Conservation (phyloP, 139 green algal species). For the Axilococcus clingmanii region DNA sequence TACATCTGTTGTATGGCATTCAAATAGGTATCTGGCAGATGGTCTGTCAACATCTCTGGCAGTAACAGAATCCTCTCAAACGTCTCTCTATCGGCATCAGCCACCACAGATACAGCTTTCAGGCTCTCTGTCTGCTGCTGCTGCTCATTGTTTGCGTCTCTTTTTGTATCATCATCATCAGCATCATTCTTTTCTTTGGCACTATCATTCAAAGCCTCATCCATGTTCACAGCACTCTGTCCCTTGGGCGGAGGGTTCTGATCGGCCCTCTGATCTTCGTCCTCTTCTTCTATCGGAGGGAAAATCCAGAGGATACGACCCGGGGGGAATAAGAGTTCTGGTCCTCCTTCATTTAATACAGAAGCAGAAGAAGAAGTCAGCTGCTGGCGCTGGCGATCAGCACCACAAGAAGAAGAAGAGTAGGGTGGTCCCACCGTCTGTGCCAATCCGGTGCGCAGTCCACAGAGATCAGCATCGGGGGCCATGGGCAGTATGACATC, state of each 20-base stretch:
- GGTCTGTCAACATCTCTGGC: constrained; percentile 30
- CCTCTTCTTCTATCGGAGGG: constrained; percentile 5
- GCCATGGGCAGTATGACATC: too few relatives aligned
- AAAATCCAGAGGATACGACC: constrained; percentile 24
- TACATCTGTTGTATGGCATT: constrained; percentile 33
- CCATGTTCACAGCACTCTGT: not conserved
- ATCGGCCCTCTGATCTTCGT: too few relatives aligned
- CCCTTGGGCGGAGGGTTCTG: not conserved
- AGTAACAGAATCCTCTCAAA: constrained; percentile 35
- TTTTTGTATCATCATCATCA: not conserved
- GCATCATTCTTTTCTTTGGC: not conserved
- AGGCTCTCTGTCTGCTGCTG: not conserved
- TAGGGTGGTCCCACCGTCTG: too few relatives aligned
- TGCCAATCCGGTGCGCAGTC: too few relatives aligned
- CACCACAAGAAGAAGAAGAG: too few relatives aligned
- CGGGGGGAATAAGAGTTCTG: constrained; percentile 8
- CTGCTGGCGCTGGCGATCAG: too few relatives aligned
- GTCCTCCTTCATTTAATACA: not conserved
- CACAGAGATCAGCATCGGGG: too few relatives aligned
- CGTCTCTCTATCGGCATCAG: constrained; percentile 16
- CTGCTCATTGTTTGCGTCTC: not conserved
- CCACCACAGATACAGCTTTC: constrained; percentile 2
- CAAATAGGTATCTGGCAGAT: constrained; percentile 36
- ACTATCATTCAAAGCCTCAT: not conserved
- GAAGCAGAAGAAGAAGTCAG: too few relatives aligned